Percentiles rank a stretch among this genome's conserved stretches.
These are phyloP conservation scores for Phytophthora capsici DNA, from an alignment of 352 stramenopile species.

Conservation along the genomic window DNA sequence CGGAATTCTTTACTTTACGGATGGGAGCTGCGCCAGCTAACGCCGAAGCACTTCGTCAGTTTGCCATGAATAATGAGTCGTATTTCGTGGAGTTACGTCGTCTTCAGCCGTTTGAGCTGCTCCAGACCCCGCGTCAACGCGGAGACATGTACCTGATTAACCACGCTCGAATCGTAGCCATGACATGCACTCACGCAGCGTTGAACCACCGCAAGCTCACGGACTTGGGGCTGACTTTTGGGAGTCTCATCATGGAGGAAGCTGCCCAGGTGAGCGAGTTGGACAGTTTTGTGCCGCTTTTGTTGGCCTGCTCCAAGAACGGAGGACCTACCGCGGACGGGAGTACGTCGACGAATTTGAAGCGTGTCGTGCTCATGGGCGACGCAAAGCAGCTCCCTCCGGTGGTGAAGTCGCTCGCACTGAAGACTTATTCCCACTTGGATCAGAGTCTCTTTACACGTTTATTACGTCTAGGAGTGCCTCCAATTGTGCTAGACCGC, in stretches of 20 bases:
- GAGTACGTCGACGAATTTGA: constrained; percentile 57
- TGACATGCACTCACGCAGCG: constrained; percentile 96
- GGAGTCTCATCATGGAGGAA: constrained; percentile 96
- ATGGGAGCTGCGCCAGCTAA: constrained; percentile 33
- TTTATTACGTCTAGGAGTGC: constrained; percentile 93
- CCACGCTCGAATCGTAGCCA: constrained; percentile 94
- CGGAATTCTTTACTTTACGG: constrained; percentile 49
- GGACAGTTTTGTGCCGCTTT: constrained; percentile 92
- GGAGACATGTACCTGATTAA: constrained; percentile 96
- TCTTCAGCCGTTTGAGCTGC: constrained; percentile 95
- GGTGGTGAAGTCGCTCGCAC: constrained; percentile 88
- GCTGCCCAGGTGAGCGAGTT: constrained; percentile 95
- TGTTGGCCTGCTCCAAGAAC: constrained; percentile 77
- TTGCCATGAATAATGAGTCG: constrained; percentile 73
- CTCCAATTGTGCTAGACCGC: constrained; percentile 90
- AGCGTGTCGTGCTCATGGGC: constrained; percentile 95
- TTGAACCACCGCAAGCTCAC: constrained; percentile 88
- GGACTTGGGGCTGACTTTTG: constrained; percentile 79
- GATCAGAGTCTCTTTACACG: constrained; percentile 97
- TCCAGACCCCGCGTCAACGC: constrained; percentile 92
- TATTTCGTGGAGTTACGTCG: constrained; percentile 95
- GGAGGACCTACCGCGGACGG: not conserved
- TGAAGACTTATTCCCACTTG: constrained; percentile 91
- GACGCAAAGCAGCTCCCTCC: constrained; percentile 94
- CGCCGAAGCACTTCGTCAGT: constrained; percentile 41